phyloP scores from a whole-genome alignment of 805 yeast genomes.

The Cyberlindnera americana region DNA sequence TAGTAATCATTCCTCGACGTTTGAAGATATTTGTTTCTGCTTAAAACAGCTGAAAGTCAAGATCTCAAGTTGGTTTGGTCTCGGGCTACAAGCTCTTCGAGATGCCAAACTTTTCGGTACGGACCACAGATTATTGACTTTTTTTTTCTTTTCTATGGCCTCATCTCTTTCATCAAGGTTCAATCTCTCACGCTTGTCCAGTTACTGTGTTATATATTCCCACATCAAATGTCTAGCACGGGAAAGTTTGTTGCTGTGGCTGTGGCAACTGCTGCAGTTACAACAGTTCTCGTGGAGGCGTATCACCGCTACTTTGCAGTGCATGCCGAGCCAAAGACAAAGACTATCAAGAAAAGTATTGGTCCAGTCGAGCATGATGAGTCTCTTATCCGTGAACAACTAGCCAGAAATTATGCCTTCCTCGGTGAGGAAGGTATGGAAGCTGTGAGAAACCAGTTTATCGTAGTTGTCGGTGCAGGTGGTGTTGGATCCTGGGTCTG shows the following conservation, averaged over 20 bases:
- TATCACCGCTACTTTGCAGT: slow-evolving; percentile 23
- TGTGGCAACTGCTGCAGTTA: slow-evolving; percentile 30
- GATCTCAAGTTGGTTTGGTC: too few relatives aligned
- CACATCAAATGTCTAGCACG: slow-evolving; percentile 11
- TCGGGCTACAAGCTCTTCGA: too few relatives aligned
- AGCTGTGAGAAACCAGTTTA: slow-evolving; percentile 62
- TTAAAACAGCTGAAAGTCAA: too few relatives aligned
- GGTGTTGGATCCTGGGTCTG: slow-evolving; percentile 98
- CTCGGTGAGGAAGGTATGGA: slow-evolving; percentile 81
- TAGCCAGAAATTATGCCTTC: slow-evolving; percentile 91
- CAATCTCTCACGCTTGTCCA: neutral
- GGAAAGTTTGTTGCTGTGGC: slow-evolving; percentile 30
- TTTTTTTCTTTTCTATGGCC: slow-evolving; percentile 1
- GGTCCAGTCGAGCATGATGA: slow-evolving; percentile 42
- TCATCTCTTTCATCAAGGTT: neutral
- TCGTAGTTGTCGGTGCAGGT: slow-evolving; percentile 90
- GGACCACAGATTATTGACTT: neutral
- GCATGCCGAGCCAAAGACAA: slow-evolving; percentile 2
- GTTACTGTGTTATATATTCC: neutral
- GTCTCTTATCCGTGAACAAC: slow-evolving; percentile 81
- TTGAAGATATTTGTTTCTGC: too few relatives aligned
- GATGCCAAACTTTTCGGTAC: neutral
- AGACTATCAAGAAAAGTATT: slow-evolving; percentile 3
- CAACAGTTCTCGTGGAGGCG: slow-evolving; percentile 30
- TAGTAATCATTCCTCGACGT: too few relatives aligned